Percentiles rank a stretch among this genome's conserved stretches.
Conservation (phyloP, 2,329 filamentous ascomycete genomes). For the Byssochlamys sp. region DNA sequence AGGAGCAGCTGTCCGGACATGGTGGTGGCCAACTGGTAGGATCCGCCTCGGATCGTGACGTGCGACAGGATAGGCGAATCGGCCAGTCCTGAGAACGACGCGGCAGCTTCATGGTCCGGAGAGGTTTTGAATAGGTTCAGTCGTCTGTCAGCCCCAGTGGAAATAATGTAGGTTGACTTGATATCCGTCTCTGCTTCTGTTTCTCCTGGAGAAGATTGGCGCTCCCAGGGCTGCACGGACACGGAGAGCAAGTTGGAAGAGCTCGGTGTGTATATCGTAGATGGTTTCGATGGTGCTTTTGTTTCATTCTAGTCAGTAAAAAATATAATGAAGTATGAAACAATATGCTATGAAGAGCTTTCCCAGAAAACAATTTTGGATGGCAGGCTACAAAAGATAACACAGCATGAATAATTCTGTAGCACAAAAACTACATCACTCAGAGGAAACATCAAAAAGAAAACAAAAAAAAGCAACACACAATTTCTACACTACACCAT, state of each 20-base stretch:
- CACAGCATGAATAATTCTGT: too few relatives aligned
- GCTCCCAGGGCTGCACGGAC: slow-evolving; percentile 32
- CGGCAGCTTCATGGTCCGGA: slow-evolving; percentile 10
- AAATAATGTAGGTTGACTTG: slow-evolving; percentile 27
- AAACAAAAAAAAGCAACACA: background rate
- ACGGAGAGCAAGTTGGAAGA: slow-evolving; percentile 46
- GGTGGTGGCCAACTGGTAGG: slow-evolving; percentile 42
- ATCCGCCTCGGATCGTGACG: slow-evolving; percentile 30
- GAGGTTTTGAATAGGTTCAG: slow-evolving; percentile 36
- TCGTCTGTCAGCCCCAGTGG: slow-evolving; percentile 39
- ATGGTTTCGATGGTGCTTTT: slow-evolving; percentile 39
- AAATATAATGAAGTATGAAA: background rate
- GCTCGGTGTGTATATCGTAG: slow-evolving; percentile 34
- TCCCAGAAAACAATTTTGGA: background rate
- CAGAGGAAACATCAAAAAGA: background rate
- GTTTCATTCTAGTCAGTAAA: slow-evolving; percentile 5
- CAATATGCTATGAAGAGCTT: background rate
- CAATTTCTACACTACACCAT: background rate
- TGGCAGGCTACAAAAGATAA: background rate
- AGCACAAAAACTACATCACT: too few relatives aligned
- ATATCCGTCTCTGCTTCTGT: slow-evolving; percentile 1
- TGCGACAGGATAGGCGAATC: slow-evolving; percentile 45
- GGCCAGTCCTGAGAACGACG: slow-evolving; percentile 20
- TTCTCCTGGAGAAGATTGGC: slow-evolving; percentile 6
- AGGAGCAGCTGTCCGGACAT: slow-evolving; percentile 52